phyloP scores from a whole-genome alignment of 2,329 filamentous ascomycete species.

The Cladophialophora yegresii region DNA sequence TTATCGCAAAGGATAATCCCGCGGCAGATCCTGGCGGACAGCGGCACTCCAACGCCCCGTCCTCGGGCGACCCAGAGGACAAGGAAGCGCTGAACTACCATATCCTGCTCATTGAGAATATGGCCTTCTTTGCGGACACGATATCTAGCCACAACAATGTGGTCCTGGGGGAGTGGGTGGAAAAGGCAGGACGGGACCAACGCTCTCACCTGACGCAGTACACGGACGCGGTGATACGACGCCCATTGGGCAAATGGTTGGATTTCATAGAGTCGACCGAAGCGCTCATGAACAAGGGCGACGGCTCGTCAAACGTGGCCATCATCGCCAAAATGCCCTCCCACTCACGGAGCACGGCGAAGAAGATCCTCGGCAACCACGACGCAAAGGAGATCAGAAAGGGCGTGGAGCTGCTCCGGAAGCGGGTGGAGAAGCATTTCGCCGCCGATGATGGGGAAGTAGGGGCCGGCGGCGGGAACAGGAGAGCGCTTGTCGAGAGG shows the following conservation, averaged over 20 bases:
- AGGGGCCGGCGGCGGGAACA: conserved; percentile 45
- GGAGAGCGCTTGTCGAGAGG: conserved; percentile 59
- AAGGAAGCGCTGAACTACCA: conserved; percentile 98
- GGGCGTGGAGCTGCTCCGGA: conserved; percentile 84
- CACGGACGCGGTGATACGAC: conserved; percentile 80
- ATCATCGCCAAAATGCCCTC: conserved; percentile 76
- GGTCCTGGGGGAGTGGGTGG: conserved; percentile 79
- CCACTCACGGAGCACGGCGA: conserved; percentile 78
- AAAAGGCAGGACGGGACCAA: conserved; percentile 75
- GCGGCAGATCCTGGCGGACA: conserved; percentile 50
- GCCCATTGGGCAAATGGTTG: conserved; percentile 79
- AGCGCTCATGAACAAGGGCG: conserved; percentile 53
- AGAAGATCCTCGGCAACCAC: conserved; percentile 78
- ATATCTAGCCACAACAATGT: conserved; percentile 73
- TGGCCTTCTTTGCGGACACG: conserved; percentile 96
- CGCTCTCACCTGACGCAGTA: conserved; percentile 86
- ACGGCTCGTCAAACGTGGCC: conserved; percentile 52
- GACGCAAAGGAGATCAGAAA: conserved; percentile 84
- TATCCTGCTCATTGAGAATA: conserved; percentile 96
- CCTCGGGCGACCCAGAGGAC: conserved; percentile 70
- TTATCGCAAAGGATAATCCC: conserved; percentile 76
- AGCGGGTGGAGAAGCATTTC: conserved; percentile 96
- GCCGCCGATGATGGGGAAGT: conserved; percentile 72
- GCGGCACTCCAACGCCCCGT: conserved; percentile 28
- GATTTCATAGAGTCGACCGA: conserved; percentile 92